Base-by-base conservation (phyloP, 176 grass and related monocot species). In the Juncus effusus region DNA sequence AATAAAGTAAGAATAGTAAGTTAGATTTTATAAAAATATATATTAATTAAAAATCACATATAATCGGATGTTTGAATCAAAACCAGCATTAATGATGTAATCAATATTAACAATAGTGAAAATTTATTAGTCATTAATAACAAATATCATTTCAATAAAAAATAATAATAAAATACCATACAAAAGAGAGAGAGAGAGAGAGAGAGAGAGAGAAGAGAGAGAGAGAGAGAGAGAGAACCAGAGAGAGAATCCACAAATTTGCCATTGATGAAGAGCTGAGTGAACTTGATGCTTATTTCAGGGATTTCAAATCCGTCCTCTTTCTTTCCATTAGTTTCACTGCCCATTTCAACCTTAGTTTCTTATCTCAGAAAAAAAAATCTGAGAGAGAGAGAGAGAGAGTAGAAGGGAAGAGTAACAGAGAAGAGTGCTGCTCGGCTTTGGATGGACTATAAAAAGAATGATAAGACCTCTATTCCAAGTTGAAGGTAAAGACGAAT, bases 191-290 rank as follows among this genome's bases (percentile, higher is more conserved):
- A 56, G 13, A 10, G 36, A 12, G 68, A 5, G 42, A 7, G 14
- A 12, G 3, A 16, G 11, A 6, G 37, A 12, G 65, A 2, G n/a
- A 51, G 36, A 51, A 40, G 8, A 52, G 45, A 54, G 57, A 69
- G 59, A 13, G 51, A 11, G 41, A 6, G n/a, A 13, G 28, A 12
- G 19, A 2, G 3, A 40, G 52, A 76, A 96, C 93, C 93, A 19
- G 93, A 89, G 47, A 84, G 45, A 5, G 93, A 77, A 70, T 92
- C 85, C 14, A 92, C 93, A 80, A 97, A 92, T 1, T 80, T 42
- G 80, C 88, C 93, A 74, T 82, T 77, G 80, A 97, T 84, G 82
- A 97, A 97, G 66, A 92, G 85, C 88, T 97, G 85, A 57, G 93
- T 86, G 82, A 92, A 97, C 74, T 76, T 85, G 68, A 89, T 82